Evolutionary conservation across 345 rosid genomes (phyloP), one percentile per base, ranked within the genome.

Genomic region (Sisymbrium irio): DNA sequence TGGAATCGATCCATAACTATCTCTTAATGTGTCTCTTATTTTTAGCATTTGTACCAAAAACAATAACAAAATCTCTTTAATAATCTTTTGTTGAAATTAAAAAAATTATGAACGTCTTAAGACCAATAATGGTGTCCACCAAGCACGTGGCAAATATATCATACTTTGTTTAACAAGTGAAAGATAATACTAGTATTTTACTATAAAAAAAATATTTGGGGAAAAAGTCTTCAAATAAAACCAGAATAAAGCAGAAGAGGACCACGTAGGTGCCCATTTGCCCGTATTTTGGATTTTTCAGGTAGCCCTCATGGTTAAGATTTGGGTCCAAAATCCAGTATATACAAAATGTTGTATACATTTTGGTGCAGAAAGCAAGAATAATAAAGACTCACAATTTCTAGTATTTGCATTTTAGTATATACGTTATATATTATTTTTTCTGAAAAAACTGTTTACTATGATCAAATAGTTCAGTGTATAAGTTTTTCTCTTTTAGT

Each of bases 211-310:
- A 30, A 59, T 5, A 60, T 30, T 37, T 30, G 68, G 46, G 3
- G 9, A 67, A 75, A 47, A 75, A 59, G 46, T 75, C 56, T 39
- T 67, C 62, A 60, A 50, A 67, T 51, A 67, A 66, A 28, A 51
- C 69, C 69, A 72, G 42, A 72, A 50, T 28, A 14, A 55, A 75
- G 59, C 74, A 67, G 78, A 62, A 37, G 49, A 62, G 74, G 74
- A 67, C 74, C 74, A 50, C 78, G 69, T 40, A 50, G 39, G 73
- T 67, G 56, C 46, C 78, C 78, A 75, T 67, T 67, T 67, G 74
- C 79, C 49, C 10, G 69, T 50, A 44, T 66, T 41, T 75, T 51
- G 72, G 78, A 66, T 47, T 74, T 65, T 74, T 58, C 72, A 74
- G 59, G 65, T 66, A 53, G 62, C 70, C 69, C 58, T 65, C 70